A percentile compares a stretch with the other conserved stretches of the same genome.
Evolutionary conservation across 2,329 filamentous ascomycete species (phyloP).

Genomic region (Tolypocladium sp.): DNA sequence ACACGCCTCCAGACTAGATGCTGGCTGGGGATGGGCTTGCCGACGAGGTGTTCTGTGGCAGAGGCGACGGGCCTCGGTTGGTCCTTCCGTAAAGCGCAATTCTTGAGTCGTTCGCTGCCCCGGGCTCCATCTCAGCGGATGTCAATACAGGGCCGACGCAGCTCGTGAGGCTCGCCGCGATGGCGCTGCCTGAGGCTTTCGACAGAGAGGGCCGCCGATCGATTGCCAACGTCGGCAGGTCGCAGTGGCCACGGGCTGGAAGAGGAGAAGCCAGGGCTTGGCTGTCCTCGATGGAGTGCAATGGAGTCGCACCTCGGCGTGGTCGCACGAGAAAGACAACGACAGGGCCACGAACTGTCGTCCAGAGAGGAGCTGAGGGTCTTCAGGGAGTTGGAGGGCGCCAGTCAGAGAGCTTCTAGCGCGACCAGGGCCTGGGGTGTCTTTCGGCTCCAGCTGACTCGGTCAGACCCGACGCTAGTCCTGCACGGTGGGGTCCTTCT

Average conservation of each 20-base stretch:
- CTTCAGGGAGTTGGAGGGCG: not conserved
- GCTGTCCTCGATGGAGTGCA: not conserved
- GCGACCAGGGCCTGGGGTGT: not conserved
- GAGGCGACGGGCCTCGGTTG: constrained; percentile 8
- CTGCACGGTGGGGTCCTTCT: not conserved
- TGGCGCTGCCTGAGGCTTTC: not conserved
- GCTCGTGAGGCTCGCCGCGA: constrained; percentile 2
- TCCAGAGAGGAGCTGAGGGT: not conserved
- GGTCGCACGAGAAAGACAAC: not conserved
- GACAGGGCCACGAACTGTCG: not conserved
- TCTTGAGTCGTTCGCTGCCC: constrained; percentile 1
- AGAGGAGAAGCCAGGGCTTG: not conserved
- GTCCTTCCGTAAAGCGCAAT: constrained; percentile 7
- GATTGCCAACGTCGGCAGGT: not conserved
- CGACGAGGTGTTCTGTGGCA: not conserved
- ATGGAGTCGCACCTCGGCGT: not conserved
- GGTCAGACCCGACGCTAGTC: constrained; percentile 5
- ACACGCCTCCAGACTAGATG: not conserved
- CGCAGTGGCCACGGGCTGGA: not conserved
- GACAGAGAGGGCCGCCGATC: not conserved
- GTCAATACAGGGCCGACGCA: constrained; percentile 10
- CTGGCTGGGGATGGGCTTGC: not conserved
- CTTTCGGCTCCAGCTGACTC: not conserved
- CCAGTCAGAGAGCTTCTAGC: not conserved
- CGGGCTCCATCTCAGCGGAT: constrained; percentile 31